Evolutionary conservation across 1,284 basidiomycete genomes (phyloP).

Genomic region (Ganoderma boninense): DNA sequence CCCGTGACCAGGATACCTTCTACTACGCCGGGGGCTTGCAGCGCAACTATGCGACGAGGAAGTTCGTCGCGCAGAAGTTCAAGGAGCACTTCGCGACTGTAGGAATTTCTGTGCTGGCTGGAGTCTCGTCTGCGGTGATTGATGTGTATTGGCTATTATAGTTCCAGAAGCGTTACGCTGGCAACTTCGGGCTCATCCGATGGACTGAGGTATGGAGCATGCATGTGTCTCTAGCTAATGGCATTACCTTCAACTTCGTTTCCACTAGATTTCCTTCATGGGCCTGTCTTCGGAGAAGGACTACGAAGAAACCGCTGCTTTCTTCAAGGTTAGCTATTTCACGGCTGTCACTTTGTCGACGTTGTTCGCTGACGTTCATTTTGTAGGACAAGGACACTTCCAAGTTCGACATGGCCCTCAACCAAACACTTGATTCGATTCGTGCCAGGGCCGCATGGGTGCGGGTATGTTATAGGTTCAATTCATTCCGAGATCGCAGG

Average conservation of each 20-base stretch:
- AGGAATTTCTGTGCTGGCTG: slow-evolving; percentile 32
- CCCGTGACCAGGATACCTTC: slow-evolving; percentile 72
- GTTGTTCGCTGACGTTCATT: slow-evolving; percentile 20
- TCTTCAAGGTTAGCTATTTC: slow-evolving; percentile 63
- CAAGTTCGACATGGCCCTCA: slow-evolving; percentile 68
- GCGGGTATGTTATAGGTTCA: slow-evolving; percentile 50
- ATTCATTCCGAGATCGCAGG: not conserved
- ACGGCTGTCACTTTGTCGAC: not conserved
- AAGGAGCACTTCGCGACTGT: slow-evolving; percentile 71
- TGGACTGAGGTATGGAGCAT: slow-evolving; percentile 22
- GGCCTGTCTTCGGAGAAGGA: slow-evolving; percentile 76
- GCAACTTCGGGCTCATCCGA: slow-evolving; percentile 59
- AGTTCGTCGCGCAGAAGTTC: slow-evolving; percentile 54
- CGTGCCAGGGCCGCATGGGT: slow-evolving; percentile 66
- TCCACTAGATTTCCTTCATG: slow-evolving; percentile 61
- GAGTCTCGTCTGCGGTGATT: not conserved
- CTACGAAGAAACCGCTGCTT: slow-evolving; percentile 67
- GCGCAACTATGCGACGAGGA: slow-evolving; percentile 53
- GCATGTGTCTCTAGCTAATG: no score
- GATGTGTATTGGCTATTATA: slow-evolving; percentile 38
- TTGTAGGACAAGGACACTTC: slow-evolving; percentile 67
- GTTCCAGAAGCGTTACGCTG: slow-evolving; percentile 77
- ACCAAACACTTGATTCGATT: slow-evolving; percentile 75
- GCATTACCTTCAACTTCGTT: not conserved
- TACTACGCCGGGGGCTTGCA: slow-evolving; percentile 60